phyloP scores from a whole-genome alignment of 2,329 filamentous ascomycete species.

The Fusarium decemcellulare region DNA sequence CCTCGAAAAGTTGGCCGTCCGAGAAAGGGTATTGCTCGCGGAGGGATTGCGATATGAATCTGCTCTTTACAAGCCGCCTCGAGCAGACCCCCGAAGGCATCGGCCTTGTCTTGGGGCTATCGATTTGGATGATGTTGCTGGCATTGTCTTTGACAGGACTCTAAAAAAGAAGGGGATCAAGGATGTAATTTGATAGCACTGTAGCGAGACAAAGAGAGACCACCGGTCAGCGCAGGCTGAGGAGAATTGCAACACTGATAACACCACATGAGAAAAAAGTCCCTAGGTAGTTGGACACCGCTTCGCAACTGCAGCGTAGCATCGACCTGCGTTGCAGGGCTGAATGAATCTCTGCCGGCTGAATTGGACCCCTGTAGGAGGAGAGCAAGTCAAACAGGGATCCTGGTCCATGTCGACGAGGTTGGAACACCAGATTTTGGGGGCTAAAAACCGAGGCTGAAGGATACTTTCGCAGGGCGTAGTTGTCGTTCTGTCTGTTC shows the following conservation, averaged over 20 bases:
- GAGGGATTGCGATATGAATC: background rate
- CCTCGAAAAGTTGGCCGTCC: background rate
- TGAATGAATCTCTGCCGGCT: background rate
- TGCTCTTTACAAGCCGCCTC: background rate
- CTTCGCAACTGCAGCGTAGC: background rate
- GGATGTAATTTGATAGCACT: background rate
- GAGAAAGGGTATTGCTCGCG: background rate
- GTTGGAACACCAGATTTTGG: background rate
- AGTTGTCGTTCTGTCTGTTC: background rate
- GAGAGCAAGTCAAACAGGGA: too few species aligned
- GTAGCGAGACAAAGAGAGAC: too few species aligned
- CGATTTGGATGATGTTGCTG: slow-evolving; percentile 2
- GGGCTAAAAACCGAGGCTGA: background rate
- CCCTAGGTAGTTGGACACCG: too few species aligned
- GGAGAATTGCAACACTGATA: too few species aligned
- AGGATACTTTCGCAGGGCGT: background rate
- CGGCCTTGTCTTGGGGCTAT: background rate
- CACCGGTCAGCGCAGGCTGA: too few species aligned
- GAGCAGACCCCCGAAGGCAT: background rate
- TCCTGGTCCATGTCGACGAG: too few species aligned
- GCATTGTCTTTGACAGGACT: background rate
- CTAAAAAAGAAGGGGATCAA: background rate
- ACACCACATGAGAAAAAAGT: too few species aligned
- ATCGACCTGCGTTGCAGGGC: background rate
- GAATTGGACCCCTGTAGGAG: background rate